Percentiles rank a stretch among this genome's conserved stretches.
Conservation (phyloP, 106 monocot species). For the Hemerocallis citrina region DNA sequence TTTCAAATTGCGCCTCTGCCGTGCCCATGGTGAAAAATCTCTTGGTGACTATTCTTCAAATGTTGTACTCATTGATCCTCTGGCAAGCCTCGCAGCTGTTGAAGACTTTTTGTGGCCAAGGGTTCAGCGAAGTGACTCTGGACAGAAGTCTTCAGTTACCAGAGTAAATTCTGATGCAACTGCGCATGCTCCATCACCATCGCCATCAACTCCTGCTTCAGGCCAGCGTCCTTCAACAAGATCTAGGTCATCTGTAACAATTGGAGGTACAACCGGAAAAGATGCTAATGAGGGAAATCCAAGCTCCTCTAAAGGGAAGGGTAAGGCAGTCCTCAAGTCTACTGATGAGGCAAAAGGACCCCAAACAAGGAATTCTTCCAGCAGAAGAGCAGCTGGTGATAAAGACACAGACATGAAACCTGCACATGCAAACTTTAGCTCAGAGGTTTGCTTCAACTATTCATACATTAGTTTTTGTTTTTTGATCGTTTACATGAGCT, state of each 20-base stretch:
- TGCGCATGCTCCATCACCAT: slow-evolving; percentile 38
- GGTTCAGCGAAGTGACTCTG: slow-evolving; percentile 66
- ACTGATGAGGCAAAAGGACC: slow-evolving; percentile 66
- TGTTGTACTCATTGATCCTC: slow-evolving; percentile 89
- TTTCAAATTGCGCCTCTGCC: slow-evolving; percentile 83
- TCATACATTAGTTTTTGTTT: neutral
- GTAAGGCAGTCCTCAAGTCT: slow-evolving; percentile 81
- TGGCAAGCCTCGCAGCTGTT: slow-evolving; percentile 84
- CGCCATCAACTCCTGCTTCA: slow-evolving; percentile 38
- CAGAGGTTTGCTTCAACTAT: slow-evolving; percentile 47
- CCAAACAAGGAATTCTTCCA: slow-evolving; percentile 75
- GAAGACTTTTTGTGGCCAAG: slow-evolving; percentile 99
- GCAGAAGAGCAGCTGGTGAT: slow-evolving; percentile 63
- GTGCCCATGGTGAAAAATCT: slow-evolving; percentile 86
- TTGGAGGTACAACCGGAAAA: slow-evolving; percentile 43
- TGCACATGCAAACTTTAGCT: slow-evolving; percentile 43
- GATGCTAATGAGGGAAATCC: slow-evolving; percentile 47
- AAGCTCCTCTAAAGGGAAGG: slow-evolving; percentile 77
- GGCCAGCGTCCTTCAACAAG: slow-evolving; percentile 63
- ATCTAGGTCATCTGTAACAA: slow-evolving; percentile 60
- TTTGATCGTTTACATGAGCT: neutral
- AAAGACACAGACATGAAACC: slow-evolving; percentile 64
- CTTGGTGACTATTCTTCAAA: slow-evolving; percentile 97
- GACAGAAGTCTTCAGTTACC: slow-evolving; percentile 40
- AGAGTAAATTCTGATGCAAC: slow-evolving; percentile 50